Base-by-base conservation (phyloP, 192 early-diverging fungal genomes). In the Geranomyces variabilis region DNA sequence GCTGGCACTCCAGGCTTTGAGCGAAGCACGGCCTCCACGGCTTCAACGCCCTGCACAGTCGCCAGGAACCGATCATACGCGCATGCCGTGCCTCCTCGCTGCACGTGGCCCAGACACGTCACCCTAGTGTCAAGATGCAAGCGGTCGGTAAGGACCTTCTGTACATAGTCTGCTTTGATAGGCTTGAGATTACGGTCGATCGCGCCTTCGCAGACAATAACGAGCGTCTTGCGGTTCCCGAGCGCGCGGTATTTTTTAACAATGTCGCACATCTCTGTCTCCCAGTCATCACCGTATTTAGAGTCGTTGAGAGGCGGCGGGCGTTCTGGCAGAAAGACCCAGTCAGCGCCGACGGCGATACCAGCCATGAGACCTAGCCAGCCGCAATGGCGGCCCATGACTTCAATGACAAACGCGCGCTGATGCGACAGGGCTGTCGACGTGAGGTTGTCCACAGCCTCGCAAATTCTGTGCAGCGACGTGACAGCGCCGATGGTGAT, bases 371-470 rank as follows among this genome's bases (percentile, higher is more conserved):
- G 65, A 34, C 69, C 70, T 0, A 77, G 69, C 96, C 96, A 99
- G 21, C 96, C 96, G 75, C 96, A 99, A 74, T 97, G 93, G 47
- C 96, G 88, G 12, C 95, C 96, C 96, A 99, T 99, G 36, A 99
- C 96, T 70, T 99, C 96, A 41, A 99, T 88, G 14, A 99, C 93
- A 74, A 99, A 99, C 9, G 96, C 96, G 57, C 96, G 91, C 62
- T 93, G 92, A 76, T 99, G 96, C 75, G 93, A 94, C 45, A 89
- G 85, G 0, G 96, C 96, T 2, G 96, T 99, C 44, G 92, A 92
- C 0, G 90, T 87, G 47, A 99, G 92, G 0, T 93, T 91, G 74
- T 99, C 96, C 1, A 99, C 90, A 44, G 90, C 87, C 74, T 99
- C 96, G 79, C 96, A 99, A 73, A 99, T 96, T 43, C 96, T 88